Conservation (phyloP, 2,329 filamentous ascomycete species). For the Acrocalymma vagum region DNA sequence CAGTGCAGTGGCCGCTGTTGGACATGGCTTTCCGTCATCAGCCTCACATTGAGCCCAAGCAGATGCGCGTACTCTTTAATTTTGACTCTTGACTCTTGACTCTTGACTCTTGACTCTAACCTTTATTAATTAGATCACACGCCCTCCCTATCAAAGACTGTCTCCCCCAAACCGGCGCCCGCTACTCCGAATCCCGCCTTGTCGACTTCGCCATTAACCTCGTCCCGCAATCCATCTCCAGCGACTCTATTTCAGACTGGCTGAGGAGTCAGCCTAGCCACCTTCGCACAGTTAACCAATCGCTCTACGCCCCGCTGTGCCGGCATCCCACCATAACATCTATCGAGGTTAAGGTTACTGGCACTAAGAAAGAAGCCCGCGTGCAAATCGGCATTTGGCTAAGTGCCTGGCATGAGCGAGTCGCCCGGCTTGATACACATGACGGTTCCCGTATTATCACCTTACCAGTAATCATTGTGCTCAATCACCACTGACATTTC, state of each 20-base stretch:
- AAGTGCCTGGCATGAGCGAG: constrained; percentile 14
- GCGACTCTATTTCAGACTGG: constrained; percentile 12
- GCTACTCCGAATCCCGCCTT: constrained; percentile 11
- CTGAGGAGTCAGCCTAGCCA: constrained; percentile 10
- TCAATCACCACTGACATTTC: constrained; percentile 11
- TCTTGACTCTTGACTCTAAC: too few species aligned
- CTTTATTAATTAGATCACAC: constrained; percentile 8
- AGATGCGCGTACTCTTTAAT: constrained; percentile 8
- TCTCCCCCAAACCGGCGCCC: constrained; percentile 8
- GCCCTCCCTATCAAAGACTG: constrained; percentile 11
- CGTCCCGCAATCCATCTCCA: constrained; percentile 11
- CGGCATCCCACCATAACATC: constrained; percentile 12
- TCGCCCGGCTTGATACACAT: constrained; percentile 3
- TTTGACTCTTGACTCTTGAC: too few species aligned
- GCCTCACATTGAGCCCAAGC: constrained; percentile 6
- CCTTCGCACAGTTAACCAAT: constrained; percentile 12
- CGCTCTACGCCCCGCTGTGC: constrained; percentile 10
- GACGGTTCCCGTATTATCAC: constrained; percentile 4
- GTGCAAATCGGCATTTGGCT: constrained; percentile 12
- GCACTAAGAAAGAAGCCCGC: constrained; percentile 13
- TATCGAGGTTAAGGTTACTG: constrained; percentile 12
- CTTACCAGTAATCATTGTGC: constrained; percentile 13
- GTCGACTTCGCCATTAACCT: constrained; percentile 14
- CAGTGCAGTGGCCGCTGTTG: constrained; percentile 14
- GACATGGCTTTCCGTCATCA: constrained; percentile 11